phyloP scores from a whole-genome alignment of 331 rosid genomes.

The Erythrophleum ivorense region DNA sequence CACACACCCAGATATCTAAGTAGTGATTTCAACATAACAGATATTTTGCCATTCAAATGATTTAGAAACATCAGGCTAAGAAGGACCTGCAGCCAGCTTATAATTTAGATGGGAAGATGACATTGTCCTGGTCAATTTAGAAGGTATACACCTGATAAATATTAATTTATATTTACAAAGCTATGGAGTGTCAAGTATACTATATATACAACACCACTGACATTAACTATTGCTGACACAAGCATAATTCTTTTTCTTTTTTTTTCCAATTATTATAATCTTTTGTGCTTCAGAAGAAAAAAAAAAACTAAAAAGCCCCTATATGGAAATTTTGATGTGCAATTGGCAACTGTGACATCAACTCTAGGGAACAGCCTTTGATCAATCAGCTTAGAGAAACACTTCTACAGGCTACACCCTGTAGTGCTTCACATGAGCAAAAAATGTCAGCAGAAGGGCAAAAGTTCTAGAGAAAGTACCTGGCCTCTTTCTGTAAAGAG shows the following conservation, averaged over 20 bases:
- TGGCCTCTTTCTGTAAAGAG: conserved; percentile 96
- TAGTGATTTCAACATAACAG: background rate
- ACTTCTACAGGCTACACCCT: background rate
- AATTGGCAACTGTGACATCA: conserved; percentile 24
- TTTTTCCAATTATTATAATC: background rate
- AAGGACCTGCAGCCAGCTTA: background rate
- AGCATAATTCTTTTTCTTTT: background rate
- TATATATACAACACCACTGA: background rate
- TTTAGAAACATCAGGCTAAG: background rate
- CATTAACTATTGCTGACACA: conserved; percentile 8
- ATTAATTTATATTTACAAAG: background rate
- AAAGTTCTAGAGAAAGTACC: conserved; percentile 54
- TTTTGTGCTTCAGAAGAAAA: background rate
- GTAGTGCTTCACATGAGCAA: conserved; percentile 19
- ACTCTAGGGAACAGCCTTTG: conserved; percentile 13
- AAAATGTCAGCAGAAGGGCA: conserved; percentile 8
- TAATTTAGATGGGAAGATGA: background rate
- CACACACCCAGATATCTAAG: background rate
- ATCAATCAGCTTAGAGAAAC: conserved; percentile 11
- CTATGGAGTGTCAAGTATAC: conserved; percentile 12
- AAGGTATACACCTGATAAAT: background rate
- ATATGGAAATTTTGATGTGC: background rate
- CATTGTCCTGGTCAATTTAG: background rate
- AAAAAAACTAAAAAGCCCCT: background rate
- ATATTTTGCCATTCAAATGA: background rate